Evolutionary conservation across 805 yeast species (phyloP).

Genomic region (Candida berthetii): DNA sequence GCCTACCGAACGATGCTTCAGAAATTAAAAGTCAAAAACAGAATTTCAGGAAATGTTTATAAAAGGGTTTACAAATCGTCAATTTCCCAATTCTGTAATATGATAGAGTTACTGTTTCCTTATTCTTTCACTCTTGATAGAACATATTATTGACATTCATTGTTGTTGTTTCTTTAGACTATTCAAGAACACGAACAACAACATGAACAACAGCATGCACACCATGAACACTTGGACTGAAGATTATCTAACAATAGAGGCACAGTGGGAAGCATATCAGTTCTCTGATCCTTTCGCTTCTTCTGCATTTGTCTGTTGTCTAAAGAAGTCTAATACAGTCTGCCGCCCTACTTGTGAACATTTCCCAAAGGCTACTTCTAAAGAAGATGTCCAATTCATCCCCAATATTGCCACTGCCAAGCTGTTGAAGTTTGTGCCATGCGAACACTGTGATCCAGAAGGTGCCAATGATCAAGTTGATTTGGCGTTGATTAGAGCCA

Average conservation of each 20-base stretch:
- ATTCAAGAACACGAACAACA: background rate
- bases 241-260: slow-evolving; percentile 7
- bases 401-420: slow-evolving; percentile 35
- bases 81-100: too few species aligned
- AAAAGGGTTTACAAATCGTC: background rate
- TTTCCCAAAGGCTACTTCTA: slow-evolving; percentile 30
- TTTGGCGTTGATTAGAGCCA: slow-evolving; percentile 29
- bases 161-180: background rate
- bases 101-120: too few species aligned
- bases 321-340: slow-evolving; percentile 32
- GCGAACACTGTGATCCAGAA: slow-evolving; percentile 51
- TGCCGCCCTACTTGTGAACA: slow-evolving; percentile 69
- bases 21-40: background rate
- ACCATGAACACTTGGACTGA: background rate
- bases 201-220: background rate
- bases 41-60: background rate
- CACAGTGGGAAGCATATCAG: slow-evolving; percentile 58
- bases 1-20: background rate
- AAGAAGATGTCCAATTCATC: slow-evolving; percentile 38
- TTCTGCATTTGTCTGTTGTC: slow-evolving; percentile 48
- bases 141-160: background rate
- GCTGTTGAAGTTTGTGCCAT: slow-evolving; percentile 39
- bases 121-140: background rate
- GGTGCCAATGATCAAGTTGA: slow-evolving; percentile 15
- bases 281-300: slow-evolving; percentile 64